Conservation (phyloP, 768 basidiomycete species). For the Psilocybe sp. region DNA sequence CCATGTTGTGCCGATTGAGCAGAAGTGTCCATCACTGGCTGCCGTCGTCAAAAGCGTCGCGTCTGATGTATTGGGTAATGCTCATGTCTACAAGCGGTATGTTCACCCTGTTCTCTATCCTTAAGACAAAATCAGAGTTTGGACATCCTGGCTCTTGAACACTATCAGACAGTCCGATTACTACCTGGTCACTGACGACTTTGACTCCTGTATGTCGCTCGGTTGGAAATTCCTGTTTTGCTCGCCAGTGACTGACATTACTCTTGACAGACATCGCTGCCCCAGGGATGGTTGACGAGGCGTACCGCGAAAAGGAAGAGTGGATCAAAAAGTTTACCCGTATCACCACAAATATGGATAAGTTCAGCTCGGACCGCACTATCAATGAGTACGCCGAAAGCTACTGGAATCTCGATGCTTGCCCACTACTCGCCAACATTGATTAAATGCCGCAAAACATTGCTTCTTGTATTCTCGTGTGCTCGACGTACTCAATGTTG, state of each 20-base stretch:
- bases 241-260: background rate
- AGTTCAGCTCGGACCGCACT: conserved; percentile 93
- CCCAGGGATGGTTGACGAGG: conserved; percentile 82
- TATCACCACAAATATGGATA: conserved; percentile 93
- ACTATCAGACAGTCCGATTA: conserved; percentile 76
- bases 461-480: no score
- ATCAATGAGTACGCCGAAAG: conserved; percentile 91
- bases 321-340: conserved; percentile 92
- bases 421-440: conserved; percentile 15
- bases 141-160: conserved; percentile 73
- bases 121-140: no score
- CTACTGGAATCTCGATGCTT: conserved; percentile 74
- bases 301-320: conserved; percentile 76
- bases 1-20: no score
- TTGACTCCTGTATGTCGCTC: conserved; percentile 73
- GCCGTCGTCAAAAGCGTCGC: no score
- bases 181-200: conserved; percentile 88
- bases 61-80: no score
- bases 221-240: background rate
- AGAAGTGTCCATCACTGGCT: no score
- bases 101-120: conserved; percentile 30
- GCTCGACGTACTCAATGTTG: no score
- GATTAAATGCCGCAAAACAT: background rate
- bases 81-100: no score
- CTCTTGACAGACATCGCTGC: conserved; percentile 69